phyloP scores from a whole-genome alignment of 2,329 filamentous ascomycete species.

The Myriosclerotinia scirpicola region DNA sequence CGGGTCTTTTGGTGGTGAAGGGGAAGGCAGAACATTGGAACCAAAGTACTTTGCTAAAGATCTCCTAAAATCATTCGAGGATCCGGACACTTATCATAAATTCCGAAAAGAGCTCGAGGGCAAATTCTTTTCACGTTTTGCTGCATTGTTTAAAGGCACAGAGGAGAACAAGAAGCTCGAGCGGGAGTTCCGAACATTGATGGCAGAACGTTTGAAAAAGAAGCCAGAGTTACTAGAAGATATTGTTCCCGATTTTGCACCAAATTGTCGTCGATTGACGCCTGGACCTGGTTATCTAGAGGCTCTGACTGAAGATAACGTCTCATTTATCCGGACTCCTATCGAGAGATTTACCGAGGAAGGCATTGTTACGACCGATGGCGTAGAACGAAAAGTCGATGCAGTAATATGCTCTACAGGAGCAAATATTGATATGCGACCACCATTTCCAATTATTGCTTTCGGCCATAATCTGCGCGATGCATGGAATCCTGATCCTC shows the following conservation, averaged over 20 bases:
- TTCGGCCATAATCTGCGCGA: conserved; percentile 53
- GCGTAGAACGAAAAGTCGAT: conserved; percentile 57
- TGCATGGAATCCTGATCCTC: conserved; percentile 60
- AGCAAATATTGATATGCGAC: conserved; percentile 58
- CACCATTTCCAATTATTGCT: conserved; percentile 60
- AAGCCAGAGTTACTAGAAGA: conserved; percentile 43
- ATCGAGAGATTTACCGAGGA: conserved; percentile 59
- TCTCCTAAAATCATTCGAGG: conserved; percentile 55
- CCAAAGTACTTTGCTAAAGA: conserved; percentile 56
- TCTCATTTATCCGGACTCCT: conserved; percentile 57
- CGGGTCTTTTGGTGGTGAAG: conserved; percentile 45
- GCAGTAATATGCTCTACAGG: conserved; percentile 69
- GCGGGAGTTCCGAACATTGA: conserved; percentile 42
- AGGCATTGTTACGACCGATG: conserved; percentile 61
- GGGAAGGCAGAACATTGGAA: conserved; percentile 40
- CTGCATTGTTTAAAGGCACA: conserved; percentile 51
- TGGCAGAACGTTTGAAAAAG: conserved; percentile 44
- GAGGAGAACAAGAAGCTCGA: conserved; percentile 42
- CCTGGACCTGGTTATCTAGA: conserved; percentile 63
- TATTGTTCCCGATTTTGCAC: conserved; percentile 46
- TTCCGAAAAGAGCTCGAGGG: conserved; percentile 59
- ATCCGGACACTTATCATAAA: conserved; percentile 57
- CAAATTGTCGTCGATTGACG: conserved; percentile 46
- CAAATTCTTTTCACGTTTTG: conserved; percentile 62
- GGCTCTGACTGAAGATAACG: conserved; percentile 60